These are phyloP conservation scores for Rutstroemia sp. DNA, from an alignment of 2,329 filamentous ascomycete genomes.

Conservation along the genomic window DNA sequence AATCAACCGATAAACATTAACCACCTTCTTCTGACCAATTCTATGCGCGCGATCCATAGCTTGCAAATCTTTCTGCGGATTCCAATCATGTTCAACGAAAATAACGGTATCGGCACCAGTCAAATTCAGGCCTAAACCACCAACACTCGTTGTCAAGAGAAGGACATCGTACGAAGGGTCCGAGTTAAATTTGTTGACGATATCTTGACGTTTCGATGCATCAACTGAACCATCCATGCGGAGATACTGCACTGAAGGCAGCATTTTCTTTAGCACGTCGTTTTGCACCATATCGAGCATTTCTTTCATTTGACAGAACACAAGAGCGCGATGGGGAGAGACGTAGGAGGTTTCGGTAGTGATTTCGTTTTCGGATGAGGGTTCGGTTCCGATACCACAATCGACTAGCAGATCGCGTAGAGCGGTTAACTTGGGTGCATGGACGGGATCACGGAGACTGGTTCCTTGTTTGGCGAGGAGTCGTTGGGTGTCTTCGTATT, in stretches of 20 bases:
- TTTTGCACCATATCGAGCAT: conserved; percentile 99
- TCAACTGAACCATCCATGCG: conserved; percentile 93
- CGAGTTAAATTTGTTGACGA: conserved; percentile 98
- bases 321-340: conserved; percentile 88
- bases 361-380: conserved; percentile 41
- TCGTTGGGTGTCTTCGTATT: conserved; percentile 81
- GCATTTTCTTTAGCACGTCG: conserved; percentile 79
- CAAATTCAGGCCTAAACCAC: conserved; percentile 87
- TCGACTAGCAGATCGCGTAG: conserved; percentile 93
- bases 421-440: conserved; percentile 88
- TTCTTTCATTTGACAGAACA: conserved; percentile 99
- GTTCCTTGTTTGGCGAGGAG: conserved; percentile 73
- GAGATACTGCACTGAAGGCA: conserved; percentile 89
- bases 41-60: conserved; percentile 98
- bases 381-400: conserved; percentile 83
- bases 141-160: conserved; percentile 88
- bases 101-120: conserved; percentile 98
- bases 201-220: conserved; percentile 88
- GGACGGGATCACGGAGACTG: conserved; percentile 72
- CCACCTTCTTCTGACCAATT: conserved; percentile 99
- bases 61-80: conserved; percentile 96
- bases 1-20: conserved; percentile 96
- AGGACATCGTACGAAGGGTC: conserved; percentile 95
- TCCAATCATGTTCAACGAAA: conserved; percentile 99
- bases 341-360: conserved; percentile 67